Evolutionary conservation across 208 protist species (phyloP).

Genomic region (Naegleria fowleri): DNA sequence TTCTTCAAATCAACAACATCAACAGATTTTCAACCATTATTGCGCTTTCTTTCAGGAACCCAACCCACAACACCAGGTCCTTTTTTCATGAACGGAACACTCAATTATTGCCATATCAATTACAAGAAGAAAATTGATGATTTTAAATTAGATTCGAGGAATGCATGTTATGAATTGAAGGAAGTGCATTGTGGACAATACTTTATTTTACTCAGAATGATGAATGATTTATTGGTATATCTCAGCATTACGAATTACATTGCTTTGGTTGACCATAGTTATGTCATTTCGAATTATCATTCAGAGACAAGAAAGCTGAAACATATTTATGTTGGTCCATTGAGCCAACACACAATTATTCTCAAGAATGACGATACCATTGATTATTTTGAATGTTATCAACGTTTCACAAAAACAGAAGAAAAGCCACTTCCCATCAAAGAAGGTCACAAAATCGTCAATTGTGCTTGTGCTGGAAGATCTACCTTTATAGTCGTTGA

Average conservation of each 20-base stretch:
- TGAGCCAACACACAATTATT: not conserved
- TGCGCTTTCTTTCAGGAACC: too few species aligned
- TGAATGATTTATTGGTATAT: not conserved
- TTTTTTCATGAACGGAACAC: too few species aligned
- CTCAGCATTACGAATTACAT: not conserved
- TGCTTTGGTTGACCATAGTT: not conserved
- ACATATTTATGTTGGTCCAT: not conserved
- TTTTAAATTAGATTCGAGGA: too few species aligned
- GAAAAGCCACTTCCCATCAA: too few species aligned
- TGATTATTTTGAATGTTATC: not conserved
- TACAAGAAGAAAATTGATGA: too few species aligned
- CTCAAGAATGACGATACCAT: not conserved
- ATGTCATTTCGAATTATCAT: too few species aligned
- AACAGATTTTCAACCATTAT: too few species aligned
- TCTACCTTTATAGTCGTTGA: not conserved
- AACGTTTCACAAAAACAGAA: not conserved
- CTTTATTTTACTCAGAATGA: not conserved
- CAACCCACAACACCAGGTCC: too few species aligned
- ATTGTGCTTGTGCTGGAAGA: not conserved
- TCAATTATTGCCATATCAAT: too few species aligned
- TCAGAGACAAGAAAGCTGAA: not conserved
- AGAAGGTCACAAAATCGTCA: too few species aligned
- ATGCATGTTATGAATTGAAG: not conserved
- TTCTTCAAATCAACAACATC: too few species aligned
- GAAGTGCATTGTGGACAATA: not conserved